Evolutionary conservation across 306 rosid genomes (phyloP).

Genomic region (Acmispon strigosus): DNA sequence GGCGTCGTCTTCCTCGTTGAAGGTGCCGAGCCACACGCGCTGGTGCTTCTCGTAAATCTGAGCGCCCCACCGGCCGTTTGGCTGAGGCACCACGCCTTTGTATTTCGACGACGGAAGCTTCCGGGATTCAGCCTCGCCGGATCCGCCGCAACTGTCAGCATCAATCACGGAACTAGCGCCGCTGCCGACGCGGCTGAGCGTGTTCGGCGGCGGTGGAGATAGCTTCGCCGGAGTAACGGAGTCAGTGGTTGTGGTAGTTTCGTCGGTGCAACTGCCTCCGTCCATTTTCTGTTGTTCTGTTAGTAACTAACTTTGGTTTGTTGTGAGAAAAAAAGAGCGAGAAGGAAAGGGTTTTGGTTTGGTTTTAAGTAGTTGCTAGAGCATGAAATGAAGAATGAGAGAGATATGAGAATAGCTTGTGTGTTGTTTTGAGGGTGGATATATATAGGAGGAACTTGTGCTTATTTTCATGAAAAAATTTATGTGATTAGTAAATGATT

Average conservation of each 20-base stretch:
- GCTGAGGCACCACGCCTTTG: slow-evolving; percentile 98
- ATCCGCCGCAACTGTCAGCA: slow-evolving; percentile 37
- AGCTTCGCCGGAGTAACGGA: slow-evolving; percentile 33
- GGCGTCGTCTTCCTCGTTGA: slow-evolving; percentile 89
- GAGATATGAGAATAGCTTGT: no score
- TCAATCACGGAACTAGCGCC: slow-evolving; percentile 16
- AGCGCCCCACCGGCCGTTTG: slow-evolving; percentile 99
- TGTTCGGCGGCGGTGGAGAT: slow-evolving; percentile 31
- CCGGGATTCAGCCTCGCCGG: slow-evolving; percentile 75
- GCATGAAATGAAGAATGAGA: no score
- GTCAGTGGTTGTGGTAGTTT: slow-evolving; percentile 51
- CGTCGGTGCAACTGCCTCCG: slow-evolving; percentile 43
- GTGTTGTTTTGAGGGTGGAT: slow-evolving; percentile 18
- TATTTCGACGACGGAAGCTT: slow-evolving; percentile 80
- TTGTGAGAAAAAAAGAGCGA: not conserved
- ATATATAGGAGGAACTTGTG: slow-evolving; percentile 28
- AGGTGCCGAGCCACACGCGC: slow-evolving; percentile 98
- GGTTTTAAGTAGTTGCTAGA: no score
- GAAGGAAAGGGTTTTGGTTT: not conserved
- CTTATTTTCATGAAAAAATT: not conserved
- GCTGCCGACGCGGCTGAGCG: slow-evolving; percentile 60
- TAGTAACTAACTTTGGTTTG: not conserved
- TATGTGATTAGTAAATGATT: not conserved
- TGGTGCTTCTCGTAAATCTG: slow-evolving; percentile 99
- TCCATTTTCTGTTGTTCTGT: slow-evolving; percentile 47